Evolutionary conservation across 2,329 filamentous ascomycete species (phyloP), one percentile per base, ranked within the genome.

Genomic region (Talaromyces sp.): DNA sequence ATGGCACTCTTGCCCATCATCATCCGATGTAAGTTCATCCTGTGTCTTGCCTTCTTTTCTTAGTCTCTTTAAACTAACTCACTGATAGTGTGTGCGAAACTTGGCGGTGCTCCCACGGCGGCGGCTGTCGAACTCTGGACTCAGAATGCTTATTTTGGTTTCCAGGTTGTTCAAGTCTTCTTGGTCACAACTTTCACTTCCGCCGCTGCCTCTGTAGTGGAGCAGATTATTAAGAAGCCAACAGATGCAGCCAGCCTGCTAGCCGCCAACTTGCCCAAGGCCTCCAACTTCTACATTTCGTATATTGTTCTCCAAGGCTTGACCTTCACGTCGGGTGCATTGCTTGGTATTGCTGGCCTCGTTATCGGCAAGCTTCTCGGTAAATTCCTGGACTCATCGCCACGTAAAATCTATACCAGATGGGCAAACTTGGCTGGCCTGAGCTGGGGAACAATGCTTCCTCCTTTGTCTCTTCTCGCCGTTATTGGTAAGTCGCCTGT

Each of bases 281-380:
- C 92, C 0, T 93, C 92, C 63, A 98, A 96, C 77, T 96, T 98
- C 72, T 99, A 97, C 75, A 88, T 98, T 22, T 91, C 89, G 0
- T 99, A 98, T 78, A 96, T 99, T 66, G 86, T 98, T 33, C 85
- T 99, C 2, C 95, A 98, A 75, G 96, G 93, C 36, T 76, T 98
- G 62, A 88, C 88, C 1, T 87, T 93, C 64, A 89, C 92, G 3
- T 84, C 91, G 0, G 85, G 88, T 54, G 84, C 90, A 1, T 76
- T 98, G 5, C 81, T 96, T 2, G 91, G 96, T 67, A 83, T 90
- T 54, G 80, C 77, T 22, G 91, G 92, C 17, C 82, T 98, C 57
- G 75, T 93, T 54, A 75, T 96, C 32, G 90, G 89, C 71, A 86
- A 86, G 57, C 72, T 96, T 6, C 79, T 93, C 54, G 91, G 92